Base-by-base conservation (phyloP, 1,284 basidiomycete species). In the Athelia sp. region DNA sequence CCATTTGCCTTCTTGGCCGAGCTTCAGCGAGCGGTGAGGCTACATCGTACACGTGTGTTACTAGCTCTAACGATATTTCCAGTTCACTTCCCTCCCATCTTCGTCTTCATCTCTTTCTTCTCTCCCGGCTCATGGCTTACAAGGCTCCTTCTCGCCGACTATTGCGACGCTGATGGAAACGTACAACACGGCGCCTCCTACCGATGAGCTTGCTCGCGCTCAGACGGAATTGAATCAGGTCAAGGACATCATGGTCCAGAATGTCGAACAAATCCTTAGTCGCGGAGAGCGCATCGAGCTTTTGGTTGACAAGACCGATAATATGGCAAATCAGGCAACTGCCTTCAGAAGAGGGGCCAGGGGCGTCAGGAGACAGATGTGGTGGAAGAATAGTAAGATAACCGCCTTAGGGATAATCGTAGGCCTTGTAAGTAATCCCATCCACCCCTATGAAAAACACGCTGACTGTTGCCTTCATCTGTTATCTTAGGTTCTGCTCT, bases 161-260 rank as follows among this genome's bases (percentile, higher is more conserved):
- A 83, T 90, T 52, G 76, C 79, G 3, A 69, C 81, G 58, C 76
- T 96, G 54, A 85, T 96, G 80, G 78, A 89, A 59, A 82, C 84
- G 49, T 98, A 91, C 74, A 94, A 93, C 62, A 89, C 89, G 32
- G 72, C 84, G 14, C 93, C 93, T n/a, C 91, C 93, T 8, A 74
- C 79, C n/a, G 96, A 99, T 64, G 93, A 95, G 51, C 84, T 98
- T 51, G 73, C 84, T 29, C 87, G 91, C 55, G 96, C 97, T 2
- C 93, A 95, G 63, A 79, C 79, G 9, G 95, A 99, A 64, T 78
- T 99, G 26, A 87, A 88, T 54, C 89, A 94, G 60, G 93, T 96
- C 45, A 98, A 98, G 68, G 90, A 96, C 59, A 93, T 98, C 68
- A 97, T 98, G 93, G 94, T 97, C 35, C 90, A 94, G 67, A 95